Evolutionary conservation across 495 filamentous ascomycete species (phyloP), one percentile per base, ranked within the genome.

Genomic region (Trichoderma virens): DNA sequence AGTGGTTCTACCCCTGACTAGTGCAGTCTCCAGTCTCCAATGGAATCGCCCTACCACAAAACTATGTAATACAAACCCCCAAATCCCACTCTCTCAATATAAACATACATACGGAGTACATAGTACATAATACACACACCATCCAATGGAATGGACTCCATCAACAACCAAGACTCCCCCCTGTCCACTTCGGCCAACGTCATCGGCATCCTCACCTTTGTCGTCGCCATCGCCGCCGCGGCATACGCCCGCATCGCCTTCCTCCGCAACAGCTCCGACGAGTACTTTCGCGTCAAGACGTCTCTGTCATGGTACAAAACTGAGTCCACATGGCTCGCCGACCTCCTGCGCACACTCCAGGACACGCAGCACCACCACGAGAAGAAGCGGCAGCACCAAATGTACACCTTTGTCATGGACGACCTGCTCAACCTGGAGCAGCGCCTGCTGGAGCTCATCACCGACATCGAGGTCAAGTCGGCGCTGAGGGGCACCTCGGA

Each of bases 21-120:
- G 38, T 16, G 38, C 38, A 41, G 18, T 11, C 38, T 41, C 38
- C 14, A 2, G 1, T 41, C 4, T 41, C 5, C 11, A 11, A 5
- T 35, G 11, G 11, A 35, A 35, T 35, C 34, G 11, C 5, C 11
- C 34, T 35, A 35, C 11, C 34, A 5, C 14, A 18, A 3, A 41
- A 18, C 38, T 9, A 39, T 3, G 18, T 16, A 41, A 18, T 1
- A 41, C 38, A 41, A 35, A 41, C 9, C 2, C 11, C 38, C 13
- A 16, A 41, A 41, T 16, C 16, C 1, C 9, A 2, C 1, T 39
- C 1, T 14, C 9, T 39, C 35, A 11, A 14, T 13, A 38, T 82
- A 84, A 70, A 80, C 82, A 35, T 73, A 80, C 62, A 82, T 81
- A 60, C 81, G 83, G 9, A 1, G 25, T 61, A 1, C n/a, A 13